Conservation (phyloP, 495 filamentous ascomycete genomes). For the Penicillium atrosanguineum region DNA sequence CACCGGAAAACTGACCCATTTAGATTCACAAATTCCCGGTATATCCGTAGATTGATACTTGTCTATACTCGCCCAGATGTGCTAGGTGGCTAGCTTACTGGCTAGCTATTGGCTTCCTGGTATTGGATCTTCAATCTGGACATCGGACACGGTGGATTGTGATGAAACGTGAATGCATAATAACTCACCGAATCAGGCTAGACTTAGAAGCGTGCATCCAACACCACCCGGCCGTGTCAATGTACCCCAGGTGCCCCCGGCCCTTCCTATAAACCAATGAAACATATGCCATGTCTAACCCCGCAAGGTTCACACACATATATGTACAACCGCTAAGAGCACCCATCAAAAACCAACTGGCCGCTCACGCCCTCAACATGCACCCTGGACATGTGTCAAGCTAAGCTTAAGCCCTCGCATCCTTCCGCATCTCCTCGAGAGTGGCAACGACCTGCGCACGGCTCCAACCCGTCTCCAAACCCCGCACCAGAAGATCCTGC, state of each 20-base stretch:
- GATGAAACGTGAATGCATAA: neutral
- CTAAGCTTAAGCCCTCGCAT: slow-evolving; percentile 26
- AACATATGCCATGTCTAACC: neutral
- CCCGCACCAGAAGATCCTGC: slow-evolving; percentile 46
- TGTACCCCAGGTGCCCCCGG: no score
- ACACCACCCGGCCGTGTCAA: no score
- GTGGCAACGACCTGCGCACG: slow-evolving; percentile 31
- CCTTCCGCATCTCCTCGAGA: slow-evolving; percentile 34
- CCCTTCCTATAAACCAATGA: neutral
- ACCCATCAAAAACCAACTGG: neutral
- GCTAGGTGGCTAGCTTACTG: neutral
- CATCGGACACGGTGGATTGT: neutral
- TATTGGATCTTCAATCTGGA: neutral
- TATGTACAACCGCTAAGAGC: neutral
- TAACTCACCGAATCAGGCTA: neutral
- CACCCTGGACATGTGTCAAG: neutral
- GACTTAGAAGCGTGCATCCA: no score
- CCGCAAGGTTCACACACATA: no score
- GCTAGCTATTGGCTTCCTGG: neutral
- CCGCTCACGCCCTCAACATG: no score
- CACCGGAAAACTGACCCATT: no score
- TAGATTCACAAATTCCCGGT: no score
- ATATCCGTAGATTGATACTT: no score
- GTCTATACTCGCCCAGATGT: no score
- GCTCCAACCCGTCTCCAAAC: slow-evolving; percentile 38